Percentiles rank a stretch among this genome's conserved stretches.
phyloP scores from a whole-genome alignment of 768 basidiomycete genomes.

The Lentinus tigrinus region DNA sequence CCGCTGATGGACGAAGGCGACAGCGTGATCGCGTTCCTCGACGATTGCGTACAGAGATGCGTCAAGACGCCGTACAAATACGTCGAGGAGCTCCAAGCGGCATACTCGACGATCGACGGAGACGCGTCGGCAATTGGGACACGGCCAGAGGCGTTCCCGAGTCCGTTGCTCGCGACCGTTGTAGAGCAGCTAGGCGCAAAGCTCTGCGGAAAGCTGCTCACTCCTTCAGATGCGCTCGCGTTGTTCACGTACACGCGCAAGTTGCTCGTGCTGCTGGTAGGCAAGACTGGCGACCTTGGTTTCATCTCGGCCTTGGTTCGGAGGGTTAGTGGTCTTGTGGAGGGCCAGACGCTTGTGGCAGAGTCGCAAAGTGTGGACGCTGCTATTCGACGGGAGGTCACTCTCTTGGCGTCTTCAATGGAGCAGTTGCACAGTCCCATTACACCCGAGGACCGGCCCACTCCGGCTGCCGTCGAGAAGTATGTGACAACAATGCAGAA shows the following conservation, averaged over 20 bases:
- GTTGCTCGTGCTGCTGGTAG: slow-evolving; percentile 54
- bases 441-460: not conserved
- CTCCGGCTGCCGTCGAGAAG: slow-evolving; percentile 33
- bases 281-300: slow-evolving; percentile 48
- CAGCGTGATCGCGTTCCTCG: slow-evolving; percentile 66
- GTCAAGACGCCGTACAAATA: slow-evolving; percentile 84
- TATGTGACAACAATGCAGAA: slow-evolving; percentile 47
- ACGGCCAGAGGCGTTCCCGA: slow-evolving; percentile 44
- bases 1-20: slow-evolving; percentile 55
- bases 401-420: slow-evolving; percentile 39
- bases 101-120: slow-evolving; percentile 20
- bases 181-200: slow-evolving; percentile 78
- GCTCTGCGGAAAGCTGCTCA: slow-evolving; percentile 49
- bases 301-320: slow-evolving; percentile 34
- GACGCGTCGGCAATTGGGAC: slow-evolving; percentile 7
- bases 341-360: slow-evolving; percentile 30
- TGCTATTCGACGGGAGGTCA: slow-evolving; percentile 47
- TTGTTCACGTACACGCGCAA: slow-evolving; percentile 64
- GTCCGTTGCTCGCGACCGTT: slow-evolving; percentile 77
- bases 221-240: slow-evolving; percentile 61
- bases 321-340: slow-evolving; percentile 39
- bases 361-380: slow-evolving; percentile 32
- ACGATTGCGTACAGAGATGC: slow-evolving; percentile 83
- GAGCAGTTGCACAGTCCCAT: slow-evolving; percentile 26
- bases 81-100: slow-evolving; percentile 62